A percentile compares a stretch with the other conserved stretches of the same genome.
Evolutionary conservation across 345 rosid genomes (phyloP).

Genomic region (Hibiscus trionum): DNA sequence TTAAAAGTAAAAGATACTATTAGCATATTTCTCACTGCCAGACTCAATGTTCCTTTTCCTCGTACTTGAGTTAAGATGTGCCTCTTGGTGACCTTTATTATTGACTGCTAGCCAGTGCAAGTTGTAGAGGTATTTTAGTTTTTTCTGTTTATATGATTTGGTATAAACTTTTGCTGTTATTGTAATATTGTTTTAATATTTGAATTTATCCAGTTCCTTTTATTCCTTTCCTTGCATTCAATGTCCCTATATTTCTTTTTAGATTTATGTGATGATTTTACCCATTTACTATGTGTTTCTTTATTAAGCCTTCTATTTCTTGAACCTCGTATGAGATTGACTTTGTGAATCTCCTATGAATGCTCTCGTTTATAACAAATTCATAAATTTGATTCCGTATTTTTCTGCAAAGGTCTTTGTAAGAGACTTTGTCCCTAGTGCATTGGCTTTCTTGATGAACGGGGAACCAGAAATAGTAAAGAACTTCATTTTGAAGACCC

Average conservation of each 20-base stretch:
- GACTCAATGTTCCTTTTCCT: background rate
- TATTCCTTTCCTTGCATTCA: background rate
- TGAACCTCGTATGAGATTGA: background rate
- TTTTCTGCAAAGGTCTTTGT: constrained; percentile 63
- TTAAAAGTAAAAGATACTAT: background rate
- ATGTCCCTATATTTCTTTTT: background rate
- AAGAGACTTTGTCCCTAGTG: constrained; percentile 92
- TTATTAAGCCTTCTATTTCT: background rate
- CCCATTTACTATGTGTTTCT: background rate
- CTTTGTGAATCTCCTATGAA: background rate
- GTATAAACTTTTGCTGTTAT: background rate
- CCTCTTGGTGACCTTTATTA: background rate
- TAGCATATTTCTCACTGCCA: background rate
- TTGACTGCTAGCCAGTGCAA: background rate
- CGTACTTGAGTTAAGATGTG: background rate
- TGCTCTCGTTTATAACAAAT: background rate
- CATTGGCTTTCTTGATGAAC: constrained; percentile 78
- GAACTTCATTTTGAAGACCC: constrained; percentile 85
- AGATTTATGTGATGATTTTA: background rate
- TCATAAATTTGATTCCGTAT: background rate
- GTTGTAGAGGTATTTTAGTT: background rate
- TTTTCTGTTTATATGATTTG: background rate
- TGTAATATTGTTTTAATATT: background rate
- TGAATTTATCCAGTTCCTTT: background rate
- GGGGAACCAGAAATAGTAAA: constrained; percentile 79